These are phyloP conservation scores for Camellia oleifera DNA, from an alignment of 179 eudicot species.

Conservation along the genomic window DNA sequence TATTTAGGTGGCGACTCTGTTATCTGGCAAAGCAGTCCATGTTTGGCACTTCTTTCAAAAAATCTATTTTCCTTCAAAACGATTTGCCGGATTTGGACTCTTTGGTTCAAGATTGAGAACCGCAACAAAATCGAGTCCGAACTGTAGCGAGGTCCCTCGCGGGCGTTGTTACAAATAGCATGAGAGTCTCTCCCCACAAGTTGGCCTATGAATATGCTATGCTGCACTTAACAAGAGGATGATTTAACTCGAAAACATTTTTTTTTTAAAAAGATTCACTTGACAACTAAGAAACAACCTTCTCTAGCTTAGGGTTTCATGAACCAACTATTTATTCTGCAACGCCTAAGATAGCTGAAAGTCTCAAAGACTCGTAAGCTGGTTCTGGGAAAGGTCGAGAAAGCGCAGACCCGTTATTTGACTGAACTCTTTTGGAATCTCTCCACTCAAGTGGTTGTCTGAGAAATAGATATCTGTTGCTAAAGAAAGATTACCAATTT, in stretches of 20 bases:
- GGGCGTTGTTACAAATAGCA: not conserved
- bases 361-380: conserved; percentile 49
- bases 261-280: not conserved
- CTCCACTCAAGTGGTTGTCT: conserved; percentile 66
- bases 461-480: conserved; percentile 76
- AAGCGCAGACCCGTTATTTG: conserved; percentile 50
- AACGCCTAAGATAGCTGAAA: no score
- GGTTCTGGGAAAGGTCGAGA: conserved; percentile 68
- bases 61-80: no score
- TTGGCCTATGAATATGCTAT: not conserved
- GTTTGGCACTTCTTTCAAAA: no score
- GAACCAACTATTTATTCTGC: not conserved
- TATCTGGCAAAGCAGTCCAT: no score
- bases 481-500: conserved; percentile 41
- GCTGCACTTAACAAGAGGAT: not conserved
- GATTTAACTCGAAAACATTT: not conserved
- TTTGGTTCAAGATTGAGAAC: no score
- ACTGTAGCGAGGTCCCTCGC: no score
- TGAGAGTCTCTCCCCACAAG: not conserved
- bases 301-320: not conserved
- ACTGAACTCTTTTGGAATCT: conserved; percentile 67
- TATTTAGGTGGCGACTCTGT: no score
- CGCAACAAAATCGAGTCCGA: no score
- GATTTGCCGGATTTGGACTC: no score
- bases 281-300: not conserved